A percentile compares a stretch with the other conserved stretches of the same genome.
Conservation (phyloP, 2,329 filamentous ascomycete species). For the Cladosporium sp. region DNA sequence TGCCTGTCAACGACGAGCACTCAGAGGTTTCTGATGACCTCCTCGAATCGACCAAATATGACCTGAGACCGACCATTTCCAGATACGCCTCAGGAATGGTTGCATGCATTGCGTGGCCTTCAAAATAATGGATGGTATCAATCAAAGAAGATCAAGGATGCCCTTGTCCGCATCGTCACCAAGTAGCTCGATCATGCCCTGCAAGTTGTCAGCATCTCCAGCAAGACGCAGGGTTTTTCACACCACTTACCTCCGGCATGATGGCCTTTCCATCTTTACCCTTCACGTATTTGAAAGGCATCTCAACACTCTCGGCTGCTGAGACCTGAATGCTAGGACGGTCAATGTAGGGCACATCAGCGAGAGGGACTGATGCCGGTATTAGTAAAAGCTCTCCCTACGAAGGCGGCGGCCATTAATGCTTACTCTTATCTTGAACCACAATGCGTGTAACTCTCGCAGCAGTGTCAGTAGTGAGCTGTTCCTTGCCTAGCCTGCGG, state of each 20-base stretch:
- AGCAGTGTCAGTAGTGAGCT: conserved; percentile 98
- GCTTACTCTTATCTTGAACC: conserved; percentile 71
- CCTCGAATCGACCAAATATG: too few relatives aligned
- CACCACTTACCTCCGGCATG: conserved; percentile 70
- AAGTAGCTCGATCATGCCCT: conserved; percentile 95
- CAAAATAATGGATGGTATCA: background rate
- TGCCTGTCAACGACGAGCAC: too few relatives aligned
- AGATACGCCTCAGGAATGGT: too few relatives aligned
- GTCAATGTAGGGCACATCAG: conserved; percentile 75
- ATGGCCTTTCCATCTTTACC: conserved; percentile 66
- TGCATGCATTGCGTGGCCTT: background rate
- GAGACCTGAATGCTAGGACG: conserved; percentile 85
- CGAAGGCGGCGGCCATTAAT: background rate
- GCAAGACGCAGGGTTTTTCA: background rate
- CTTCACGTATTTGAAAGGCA: conserved; percentile 96
- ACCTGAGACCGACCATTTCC: too few relatives aligned
- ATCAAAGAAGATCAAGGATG: conserved; percentile 73
- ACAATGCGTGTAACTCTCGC: conserved; percentile 89
- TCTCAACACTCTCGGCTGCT: conserved; percentile 79
- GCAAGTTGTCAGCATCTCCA: conserved; percentile 17
- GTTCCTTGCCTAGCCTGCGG: conserved; percentile 78
- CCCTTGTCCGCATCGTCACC: conserved; percentile 89
- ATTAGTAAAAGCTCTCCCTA: conserved; percentile 2
- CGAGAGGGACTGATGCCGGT: conserved; percentile 58
- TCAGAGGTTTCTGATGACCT: too few relatives aligned